phyloP scores from a whole-genome alignment of 495 filamentous ascomycete genomes.

The Aspergillus affinis region DNA sequence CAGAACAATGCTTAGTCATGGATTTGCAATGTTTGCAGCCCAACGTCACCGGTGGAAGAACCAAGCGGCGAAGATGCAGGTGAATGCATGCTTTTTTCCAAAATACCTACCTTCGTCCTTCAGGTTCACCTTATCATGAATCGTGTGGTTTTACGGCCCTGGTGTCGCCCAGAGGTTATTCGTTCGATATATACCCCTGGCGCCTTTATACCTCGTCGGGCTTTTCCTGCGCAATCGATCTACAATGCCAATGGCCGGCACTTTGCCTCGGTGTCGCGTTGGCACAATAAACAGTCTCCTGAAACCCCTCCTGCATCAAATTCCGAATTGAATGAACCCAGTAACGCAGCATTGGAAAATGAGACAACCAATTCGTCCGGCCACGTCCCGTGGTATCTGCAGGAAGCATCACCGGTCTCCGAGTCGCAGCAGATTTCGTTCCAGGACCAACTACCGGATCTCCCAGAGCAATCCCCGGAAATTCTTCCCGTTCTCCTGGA shows the following conservation, averaged over 20 bases:
- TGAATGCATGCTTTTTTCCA: not conserved
- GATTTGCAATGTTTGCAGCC: not conserved
- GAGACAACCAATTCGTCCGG: slow-evolving; percentile 13
- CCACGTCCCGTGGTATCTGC: slow-evolving; percentile 81
- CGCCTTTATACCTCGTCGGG: slow-evolving; percentile 21
- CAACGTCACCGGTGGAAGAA: not conserved
- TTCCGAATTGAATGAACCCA: too few species aligned
- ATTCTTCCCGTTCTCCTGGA: slow-evolving; percentile 73
- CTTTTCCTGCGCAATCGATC: slow-evolving; percentile 16
- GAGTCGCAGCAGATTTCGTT: slow-evolving; percentile 53
- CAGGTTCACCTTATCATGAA: slow-evolving; percentile 25
- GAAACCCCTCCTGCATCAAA: not conserved
- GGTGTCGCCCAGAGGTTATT: slow-evolving; percentile 28
- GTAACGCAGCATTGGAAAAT: slow-evolving; percentile 4
- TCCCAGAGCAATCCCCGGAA: slow-evolving; percentile 71
- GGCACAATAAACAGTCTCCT: not conserved
- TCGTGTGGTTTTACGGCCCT: slow-evolving; percentile 28
- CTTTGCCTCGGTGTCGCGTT: slow-evolving; percentile 26
- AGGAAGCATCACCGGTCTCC: slow-evolving; percentile 55
- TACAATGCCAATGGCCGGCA: slow-evolving; percentile 21
- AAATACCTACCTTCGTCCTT: not conserved
- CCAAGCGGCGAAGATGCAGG: not conserved
- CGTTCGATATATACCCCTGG: slow-evolving; percentile 27
- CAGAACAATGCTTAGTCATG: not conserved
- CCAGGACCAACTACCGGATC: slow-evolving; percentile 67